Percentiles rank a stretch among this genome's conserved stretches.
Evolutionary conservation across 2,329 filamentous ascomycete species (phyloP).

Genomic region (Diplocarpon mali): DNA sequence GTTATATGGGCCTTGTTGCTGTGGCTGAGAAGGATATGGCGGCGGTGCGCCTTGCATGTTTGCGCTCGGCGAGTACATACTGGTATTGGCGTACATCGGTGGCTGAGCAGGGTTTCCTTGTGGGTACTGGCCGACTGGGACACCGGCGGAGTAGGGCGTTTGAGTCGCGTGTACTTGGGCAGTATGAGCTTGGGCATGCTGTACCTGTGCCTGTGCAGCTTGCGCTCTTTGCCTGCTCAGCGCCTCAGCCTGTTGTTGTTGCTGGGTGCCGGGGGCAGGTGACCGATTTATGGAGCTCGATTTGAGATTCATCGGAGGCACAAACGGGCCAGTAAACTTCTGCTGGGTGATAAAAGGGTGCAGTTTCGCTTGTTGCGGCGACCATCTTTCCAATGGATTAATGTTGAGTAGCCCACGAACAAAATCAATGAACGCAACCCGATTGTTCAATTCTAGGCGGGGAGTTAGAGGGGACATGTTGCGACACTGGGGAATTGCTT

Average conservation of each 20-base stretch:
- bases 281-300: slow-evolving; percentile 75
- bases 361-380: slow-evolving; percentile 90
- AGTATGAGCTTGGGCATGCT: slow-evolving; percentile 39
- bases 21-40: slow-evolving; percentile 59
- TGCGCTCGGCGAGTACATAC: slow-evolving; percentile 60
- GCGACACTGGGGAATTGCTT: slow-evolving; percentile 25
- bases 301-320: slow-evolving; percentile 94
- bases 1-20: slow-evolving; percentile 46
- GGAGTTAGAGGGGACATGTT: slow-evolving; percentile 4
- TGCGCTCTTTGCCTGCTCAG: slow-evolving; percentile 83
- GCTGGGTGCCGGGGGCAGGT: slow-evolving; percentile 83
- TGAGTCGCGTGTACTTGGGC: slow-evolving; percentile 35
- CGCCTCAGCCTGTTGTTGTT: slow-evolving; percentile 91
- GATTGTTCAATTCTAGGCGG: slow-evolving; percentile 86
- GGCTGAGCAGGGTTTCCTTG: slow-evolving; percentile 32
- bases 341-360: slow-evolving; percentile 98
- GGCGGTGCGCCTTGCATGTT: slow-evolving; percentile 52
- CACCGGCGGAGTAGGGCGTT: slow-evolving; percentile 47
- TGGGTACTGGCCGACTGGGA: slow-evolving; percentile 39
- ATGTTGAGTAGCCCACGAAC: slow-evolving; percentile 87
- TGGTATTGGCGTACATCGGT: slow-evolving; percentile 72
- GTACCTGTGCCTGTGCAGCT: slow-evolving; percentile 44
- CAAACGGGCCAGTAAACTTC: slow-evolving; percentile 92
- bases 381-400: slow-evolving; percentile 94
- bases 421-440: slow-evolving; percentile 95